phyloP scores from a whole-genome alignment of 2,329 filamentous ascomycete species.

The Aspergillus pseudotamarii region DNA sequence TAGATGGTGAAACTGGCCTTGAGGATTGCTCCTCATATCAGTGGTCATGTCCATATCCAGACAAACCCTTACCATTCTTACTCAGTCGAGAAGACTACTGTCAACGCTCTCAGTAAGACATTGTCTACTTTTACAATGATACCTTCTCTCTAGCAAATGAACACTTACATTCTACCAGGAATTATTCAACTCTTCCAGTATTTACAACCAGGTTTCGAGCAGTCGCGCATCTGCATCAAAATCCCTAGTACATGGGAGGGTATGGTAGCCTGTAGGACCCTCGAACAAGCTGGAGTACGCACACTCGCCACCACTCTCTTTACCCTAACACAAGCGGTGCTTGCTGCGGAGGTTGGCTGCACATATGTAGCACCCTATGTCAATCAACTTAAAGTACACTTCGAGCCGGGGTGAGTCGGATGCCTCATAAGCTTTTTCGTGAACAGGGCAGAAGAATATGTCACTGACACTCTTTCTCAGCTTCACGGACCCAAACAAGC shows the following conservation, averaged over 20 bases:
- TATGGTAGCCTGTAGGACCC: conserved; percentile 58
- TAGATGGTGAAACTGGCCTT: conserved; percentile 61
- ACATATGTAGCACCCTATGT: conserved; percentile 67
- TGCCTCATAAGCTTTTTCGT: not conserved
- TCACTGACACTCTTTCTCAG: conserved; percentile 13
- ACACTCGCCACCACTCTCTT: conserved; percentile 68
- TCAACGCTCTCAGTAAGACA: conserved; percentile 54
- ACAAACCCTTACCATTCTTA: conserved; percentile 62
- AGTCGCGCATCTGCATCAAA: conserved; percentile 62
- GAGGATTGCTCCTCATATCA: conserved; percentile 53
- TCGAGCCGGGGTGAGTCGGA: conserved; percentile 44
- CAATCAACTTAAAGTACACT: conserved; percentile 66
- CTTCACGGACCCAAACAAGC: conserved; percentile 30
- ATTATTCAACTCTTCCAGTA: conserved; percentile 53
- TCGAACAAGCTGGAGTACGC: conserved; percentile 58
- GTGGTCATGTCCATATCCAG: conserved; percentile 60
- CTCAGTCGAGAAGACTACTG: conserved; percentile 52
- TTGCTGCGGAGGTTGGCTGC: conserved; percentile 61
- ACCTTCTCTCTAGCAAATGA: not conserved
- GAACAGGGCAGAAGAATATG: not conserved
- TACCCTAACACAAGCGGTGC: conserved; percentile 60
- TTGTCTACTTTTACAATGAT: not conserved
- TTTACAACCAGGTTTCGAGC: conserved; percentile 49
- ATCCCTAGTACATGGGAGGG: conserved; percentile 67
- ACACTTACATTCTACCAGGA: conserved; percentile 39